Percentiles rank a stretch among this genome's conserved stretches.
phyloP scores from a whole-genome alignment of 2,329 filamentous ascomycete species.

The Aspergillus ochraceus region DNA sequence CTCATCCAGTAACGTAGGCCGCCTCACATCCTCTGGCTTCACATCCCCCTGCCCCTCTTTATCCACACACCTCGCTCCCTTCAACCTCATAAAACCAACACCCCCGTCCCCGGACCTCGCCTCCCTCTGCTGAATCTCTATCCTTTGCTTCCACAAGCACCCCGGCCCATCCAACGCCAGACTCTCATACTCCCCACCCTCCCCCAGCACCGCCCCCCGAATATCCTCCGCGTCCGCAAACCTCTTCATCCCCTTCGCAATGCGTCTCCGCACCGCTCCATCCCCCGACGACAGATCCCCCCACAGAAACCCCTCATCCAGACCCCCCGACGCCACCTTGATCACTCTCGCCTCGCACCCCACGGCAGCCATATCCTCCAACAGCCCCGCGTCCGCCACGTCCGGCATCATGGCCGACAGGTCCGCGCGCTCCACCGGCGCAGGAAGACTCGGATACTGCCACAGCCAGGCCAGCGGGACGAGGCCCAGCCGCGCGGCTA shows the following conservation, averaged over 20 bases:
- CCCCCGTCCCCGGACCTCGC: conserved; percentile 71
- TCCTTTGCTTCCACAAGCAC: conserved; percentile 69
- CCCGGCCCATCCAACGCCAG: conserved; percentile 78
- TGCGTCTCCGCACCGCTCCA: conserved; percentile 43
- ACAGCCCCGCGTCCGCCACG: conserved; percentile 49
- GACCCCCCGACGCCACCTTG: conserved; percentile 88
- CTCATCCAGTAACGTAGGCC: conserved; percentile 67
- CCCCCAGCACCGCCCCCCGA: conserved; percentile 76
- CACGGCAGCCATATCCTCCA: conserved; percentile 77
- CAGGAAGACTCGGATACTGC: conserved; percentile 79
- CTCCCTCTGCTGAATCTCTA: conserved; percentile 60
- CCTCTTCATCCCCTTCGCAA: conserved; percentile 52
- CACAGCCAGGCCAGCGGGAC: conserved; percentile 84
- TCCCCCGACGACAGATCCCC: conserved; percentile 65
- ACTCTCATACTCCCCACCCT: conserved; percentile 96
- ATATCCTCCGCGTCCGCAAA: conserved; percentile 60
- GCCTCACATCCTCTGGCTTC: conserved; percentile 34
- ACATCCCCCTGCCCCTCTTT: conserved; percentile 35
- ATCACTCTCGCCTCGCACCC: conserved; percentile 87
- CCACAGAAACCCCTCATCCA: conserved; percentile 81
- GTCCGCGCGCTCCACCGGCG: conserved; percentile 31
- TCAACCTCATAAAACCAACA: conserved; percentile 69
- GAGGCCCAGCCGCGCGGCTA: conserved; percentile 80
- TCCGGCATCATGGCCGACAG: conserved; percentile 17
- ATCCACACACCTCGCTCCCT: conserved; percentile 54